phyloP scores from a whole-genome alignment of 2,329 filamentous ascomycete genomes.

The Alternaria incomplexa region DNA sequence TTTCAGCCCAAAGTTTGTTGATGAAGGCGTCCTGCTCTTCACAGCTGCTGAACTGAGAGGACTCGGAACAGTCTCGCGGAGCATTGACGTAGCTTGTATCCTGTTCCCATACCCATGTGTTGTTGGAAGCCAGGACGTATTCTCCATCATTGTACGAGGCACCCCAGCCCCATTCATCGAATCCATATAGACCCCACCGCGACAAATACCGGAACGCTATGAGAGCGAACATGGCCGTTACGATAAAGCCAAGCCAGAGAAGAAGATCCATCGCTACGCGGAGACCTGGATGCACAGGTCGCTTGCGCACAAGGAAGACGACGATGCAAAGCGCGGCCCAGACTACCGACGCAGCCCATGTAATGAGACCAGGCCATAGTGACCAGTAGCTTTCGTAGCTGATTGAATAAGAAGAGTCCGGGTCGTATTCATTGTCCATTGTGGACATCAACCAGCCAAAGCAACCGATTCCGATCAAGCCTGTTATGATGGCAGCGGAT shows the following conservation, averaged over 20 bases:
- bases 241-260: slow-evolving; percentile 43
- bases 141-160: slow-evolving; percentile 18
- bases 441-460: slow-evolving; percentile 29
- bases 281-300: slow-evolving; percentile 42
- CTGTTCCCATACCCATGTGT: slow-evolving; percentile 40
- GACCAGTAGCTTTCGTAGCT: slow-evolving; percentile 19
- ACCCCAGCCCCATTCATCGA: slow-evolving; percentile 7
- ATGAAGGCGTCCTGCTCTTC: slow-evolving; percentile 39
- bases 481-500: slow-evolving; percentile 26
- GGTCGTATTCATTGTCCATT: neutral
- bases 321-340: slow-evolving; percentile 38
- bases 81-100: slow-evolving; percentile 14
- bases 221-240: slow-evolving; percentile 35
- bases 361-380: slow-evolving; percentile 35
- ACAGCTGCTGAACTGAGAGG: slow-evolving; percentile 28
- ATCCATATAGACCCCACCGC: slow-evolving; percentile 26
- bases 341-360: slow-evolving; percentile 37
- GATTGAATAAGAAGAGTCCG: slow-evolving; percentile 10
- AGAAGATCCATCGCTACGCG: slow-evolving; percentile 45
- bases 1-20: slow-evolving; percentile 36
- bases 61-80: slow-evolving; percentile 22
- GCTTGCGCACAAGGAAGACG: slow-evolving; percentile 32
- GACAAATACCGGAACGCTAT: slow-evolving; percentile 16
- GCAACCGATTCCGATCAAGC: slow-evolving; percentile 42
- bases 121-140: slow-evolving; percentile 33